A percentile compares a stretch with the other conserved stretches of the same genome.
These are phyloP conservation scores for Echium plantagineum DNA, from an alignment of 257 asterid genomes.

Conservation along the genomic window DNA sequence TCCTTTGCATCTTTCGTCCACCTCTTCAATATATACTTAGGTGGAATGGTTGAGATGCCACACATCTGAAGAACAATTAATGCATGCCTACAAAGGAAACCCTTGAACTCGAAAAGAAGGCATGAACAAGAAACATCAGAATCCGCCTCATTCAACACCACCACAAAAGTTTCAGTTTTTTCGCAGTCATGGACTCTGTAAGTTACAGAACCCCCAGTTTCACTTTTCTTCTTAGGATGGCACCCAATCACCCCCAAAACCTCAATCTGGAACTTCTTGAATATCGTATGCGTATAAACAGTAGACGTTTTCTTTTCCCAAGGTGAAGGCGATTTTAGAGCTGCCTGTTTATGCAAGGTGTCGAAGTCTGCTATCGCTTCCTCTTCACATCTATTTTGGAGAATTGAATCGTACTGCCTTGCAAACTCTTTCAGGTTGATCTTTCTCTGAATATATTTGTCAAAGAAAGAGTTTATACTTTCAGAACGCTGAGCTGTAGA, in stretches of 20 bases:
- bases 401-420: conserved; percentile 73
- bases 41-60: conserved; percentile 83
- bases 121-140: conserved; percentile 88
- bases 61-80: conserved; percentile 93
- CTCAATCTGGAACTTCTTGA: conserved; percentile 81
- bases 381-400: conserved; percentile 76
- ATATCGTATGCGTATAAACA: conserved; percentile 75
- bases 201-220: conserved; percentile 34
- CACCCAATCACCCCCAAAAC: conserved; percentile 98
- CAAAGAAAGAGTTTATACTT: conserved; percentile 64
- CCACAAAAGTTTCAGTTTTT: conserved; percentile 63
- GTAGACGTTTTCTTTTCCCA: conserved; percentile 98
- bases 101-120: conserved; percentile 79
- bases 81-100: conserved; percentile 89
- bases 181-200: conserved; percentile 88
- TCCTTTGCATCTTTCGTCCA: conserved; percentile 93
- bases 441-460: conserved; percentile 78
- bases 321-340: conserved; percentile 92
- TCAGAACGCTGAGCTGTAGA: conserved; percentile 73
- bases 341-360: conserved; percentile 95
- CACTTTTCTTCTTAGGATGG: conserved; percentile 79
- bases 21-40: conserved; percentile 71
- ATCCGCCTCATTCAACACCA: conserved; percentile 59
- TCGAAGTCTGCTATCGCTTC: conserved; percentile 95
- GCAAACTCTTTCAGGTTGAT: conserved; percentile 73